These are phyloP conservation scores for Kokia cookei DNA, from an alignment of 441 rosid genomes.

Conservation along the genomic window DNA sequence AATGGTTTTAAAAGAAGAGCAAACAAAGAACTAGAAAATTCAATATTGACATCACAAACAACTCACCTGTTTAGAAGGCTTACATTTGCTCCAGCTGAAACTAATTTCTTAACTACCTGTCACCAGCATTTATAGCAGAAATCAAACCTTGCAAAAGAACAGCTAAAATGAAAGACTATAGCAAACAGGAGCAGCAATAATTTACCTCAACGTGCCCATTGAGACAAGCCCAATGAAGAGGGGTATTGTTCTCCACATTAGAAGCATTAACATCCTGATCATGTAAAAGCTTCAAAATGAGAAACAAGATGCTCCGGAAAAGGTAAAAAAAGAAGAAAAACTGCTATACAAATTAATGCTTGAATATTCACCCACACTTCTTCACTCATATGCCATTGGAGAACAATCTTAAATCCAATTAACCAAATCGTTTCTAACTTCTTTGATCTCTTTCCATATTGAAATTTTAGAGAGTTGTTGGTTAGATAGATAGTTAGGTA, in stretches of 20 bases:
- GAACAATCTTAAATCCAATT: background rate
- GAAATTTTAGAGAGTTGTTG: background rate
- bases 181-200: background rate
- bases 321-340: background rate
- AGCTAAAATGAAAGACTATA: background rate
- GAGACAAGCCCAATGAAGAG: constrained; percentile 91
- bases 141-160: background rate
- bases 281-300: constrained; percentile 8
- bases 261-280: constrained; percentile 61
- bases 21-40: background rate
- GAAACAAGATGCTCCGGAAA: background rate
- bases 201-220: constrained; percentile 78
- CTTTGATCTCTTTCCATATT: background rate
- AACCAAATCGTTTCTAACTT: background rate
- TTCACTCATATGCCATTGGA: background rate
- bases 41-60: background rate
- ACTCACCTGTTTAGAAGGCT: constrained; percentile 64
- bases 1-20: background rate
- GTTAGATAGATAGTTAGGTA: background rate
- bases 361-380: background rate
- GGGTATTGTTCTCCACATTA: constrained; percentile 75
- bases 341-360: background rate
- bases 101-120: constrained; percentile 74
- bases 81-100: constrained; percentile 64
- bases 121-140: constrained; percentile 3